phyloP scores from a whole-genome alignment of 106 monocot species.

The Dioscorea dumetorum region DNA sequence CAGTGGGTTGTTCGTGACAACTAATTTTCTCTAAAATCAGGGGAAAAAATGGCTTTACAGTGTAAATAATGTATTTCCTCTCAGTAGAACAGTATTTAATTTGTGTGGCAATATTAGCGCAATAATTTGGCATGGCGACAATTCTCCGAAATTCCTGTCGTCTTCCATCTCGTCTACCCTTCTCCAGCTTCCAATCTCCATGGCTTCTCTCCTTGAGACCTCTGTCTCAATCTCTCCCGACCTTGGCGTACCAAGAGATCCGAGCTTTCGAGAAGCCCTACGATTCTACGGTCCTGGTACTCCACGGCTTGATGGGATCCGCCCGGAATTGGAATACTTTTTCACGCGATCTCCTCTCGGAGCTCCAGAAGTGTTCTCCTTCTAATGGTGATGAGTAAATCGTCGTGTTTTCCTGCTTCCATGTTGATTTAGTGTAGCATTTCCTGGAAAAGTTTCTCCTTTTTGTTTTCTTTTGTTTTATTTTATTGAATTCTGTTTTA shows the following conservation, averaged over 20 bases:
- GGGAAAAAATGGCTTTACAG: no score
- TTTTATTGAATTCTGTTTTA: no score
- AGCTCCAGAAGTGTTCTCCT: conserved; percentile 29
- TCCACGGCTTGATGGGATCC: conserved; percentile 65
- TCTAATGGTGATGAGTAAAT: conserved; percentile 21
- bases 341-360: conserved; percentile 34
- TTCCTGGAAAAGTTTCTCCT: no score
- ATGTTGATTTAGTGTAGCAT: no score
- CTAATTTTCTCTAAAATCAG: no score
- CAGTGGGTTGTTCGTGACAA: no score
- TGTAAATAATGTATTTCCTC: no score
- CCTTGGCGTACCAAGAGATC: conserved; percentile 57
- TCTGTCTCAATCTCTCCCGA: conserved; percentile 19
- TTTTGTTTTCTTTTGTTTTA: no score
- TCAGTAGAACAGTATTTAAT: no score
- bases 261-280: conserved; percentile 18
- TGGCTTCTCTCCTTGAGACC: neutral
- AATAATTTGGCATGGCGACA: no score
- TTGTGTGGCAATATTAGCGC: no score
- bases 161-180: conserved; percentile 23
- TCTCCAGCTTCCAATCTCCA: conserved; percentile 4
- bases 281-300: conserved; percentile 42
- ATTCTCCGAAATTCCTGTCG: no score
- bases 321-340: conserved; percentile 61
- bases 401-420: neutral